These are phyloP conservation scores for Physaria fendleri DNA, from an alignment of 345 rosid species.

Conservation along the genomic window DNA sequence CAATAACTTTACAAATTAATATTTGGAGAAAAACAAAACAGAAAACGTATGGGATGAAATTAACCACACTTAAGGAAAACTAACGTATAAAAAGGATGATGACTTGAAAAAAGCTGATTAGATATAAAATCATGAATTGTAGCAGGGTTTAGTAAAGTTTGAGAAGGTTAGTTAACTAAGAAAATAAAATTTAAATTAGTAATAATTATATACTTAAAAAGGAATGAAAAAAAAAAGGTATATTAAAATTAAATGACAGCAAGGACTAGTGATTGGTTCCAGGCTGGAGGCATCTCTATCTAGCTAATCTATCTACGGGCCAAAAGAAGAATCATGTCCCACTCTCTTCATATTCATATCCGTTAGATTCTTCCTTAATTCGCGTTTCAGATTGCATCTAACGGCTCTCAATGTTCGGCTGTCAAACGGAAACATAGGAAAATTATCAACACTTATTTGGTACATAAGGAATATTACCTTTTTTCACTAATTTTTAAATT, in stretches of 20 bases:
- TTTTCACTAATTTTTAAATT: too few relatives aligned
- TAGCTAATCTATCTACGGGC: slow-evolving; percentile 3
- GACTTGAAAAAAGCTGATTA: not conserved
- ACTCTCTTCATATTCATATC: not conserved
- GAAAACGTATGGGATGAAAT: not conserved
- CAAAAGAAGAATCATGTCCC: slow-evolving; percentile 9
- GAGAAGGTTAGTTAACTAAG: not conserved
- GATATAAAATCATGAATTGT: not conserved
- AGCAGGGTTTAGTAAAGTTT: not conserved
- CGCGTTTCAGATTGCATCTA: slow-evolving; percentile 16
- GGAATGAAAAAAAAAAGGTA: slow-evolving; percentile 15
- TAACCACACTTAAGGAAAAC: too few relatives aligned
- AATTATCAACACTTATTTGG: not conserved
- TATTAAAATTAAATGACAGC: too few relatives aligned
- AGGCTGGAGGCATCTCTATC: too few relatives aligned
- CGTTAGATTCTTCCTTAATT: slow-evolving; percentile 3
- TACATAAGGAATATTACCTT: slow-evolving; percentile 25
- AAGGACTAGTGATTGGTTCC: slow-evolving; percentile 24
- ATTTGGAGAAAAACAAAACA: too few relatives aligned
- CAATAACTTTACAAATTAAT: not conserved
- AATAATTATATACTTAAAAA: not conserved
- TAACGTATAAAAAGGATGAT: not conserved
- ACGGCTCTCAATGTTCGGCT: not conserved
- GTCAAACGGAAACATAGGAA: slow-evolving; percentile 7
- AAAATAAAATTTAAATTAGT: too few relatives aligned